Base-by-base conservation (phyloP, 345 rosid genomes). In the Durio zibethinus region DNA sequence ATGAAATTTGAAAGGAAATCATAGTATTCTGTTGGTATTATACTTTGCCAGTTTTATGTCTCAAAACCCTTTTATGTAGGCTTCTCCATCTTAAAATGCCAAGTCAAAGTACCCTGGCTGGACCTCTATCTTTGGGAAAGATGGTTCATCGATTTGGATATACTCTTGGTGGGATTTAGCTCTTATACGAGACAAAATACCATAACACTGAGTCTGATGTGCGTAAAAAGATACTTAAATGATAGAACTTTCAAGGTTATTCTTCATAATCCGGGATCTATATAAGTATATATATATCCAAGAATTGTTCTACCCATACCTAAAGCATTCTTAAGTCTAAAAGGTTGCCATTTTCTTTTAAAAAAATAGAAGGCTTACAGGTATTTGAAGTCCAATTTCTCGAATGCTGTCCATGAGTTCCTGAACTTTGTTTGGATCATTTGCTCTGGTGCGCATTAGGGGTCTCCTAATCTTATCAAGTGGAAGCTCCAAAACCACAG, bases 341-440 rank as follows among this genome's bases (percentile, higher is more conserved):
- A 27, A 3, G n/a, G n/a, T n/a, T n/a, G n/a, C n/a, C n/a, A n/a
- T n/a, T n/a, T n/a, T n/a, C n/a, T n/a, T n/a, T n/a, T n/a, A n/a
- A 27, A 9, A 2, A n/a, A n/a, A n/a, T n/a, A n/a, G n/a, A 7
- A 29, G 7, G 66, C 79, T 74, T 83, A 91, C 98, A 16, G 98
- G 98, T 48, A 95, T 98, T 89, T 94, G 96, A 53, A 94, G 97
- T 72, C 98, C 98, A 70, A 91, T 93, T 76, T 87, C 74, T 62
- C 81, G 31, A 73, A 94, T 94, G 69, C 97, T 93, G 72, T 90
- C 92, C 95, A 91, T 89, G 62, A 95, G 96, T 62, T 94, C 90
- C 77, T 91, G 83, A 48, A 95, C 98, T 82, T 95, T 93, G 80
- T 71, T 77, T 35, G 89, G 91, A 88, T 93, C 97, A 71, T 95